Evolutionary conservation across 345 rosid genomes (phyloP), one percentile per base, ranked within the genome.

Genomic region (Salix udensis): DNA sequence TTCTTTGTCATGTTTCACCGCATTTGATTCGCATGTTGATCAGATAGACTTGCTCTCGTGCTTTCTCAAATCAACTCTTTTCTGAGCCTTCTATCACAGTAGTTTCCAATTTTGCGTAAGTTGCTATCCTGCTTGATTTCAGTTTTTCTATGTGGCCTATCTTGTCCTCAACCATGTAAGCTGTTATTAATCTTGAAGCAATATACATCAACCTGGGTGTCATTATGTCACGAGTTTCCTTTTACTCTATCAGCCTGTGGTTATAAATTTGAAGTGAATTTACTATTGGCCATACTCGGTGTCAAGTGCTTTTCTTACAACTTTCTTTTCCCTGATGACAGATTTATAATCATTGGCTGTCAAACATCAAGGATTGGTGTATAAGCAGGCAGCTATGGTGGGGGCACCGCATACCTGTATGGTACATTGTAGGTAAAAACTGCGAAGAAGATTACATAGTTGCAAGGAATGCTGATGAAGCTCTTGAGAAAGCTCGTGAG

Each of bases 391-490:
- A 95, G 76, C 85, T 95, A 7, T 95, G 98, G 98, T 93, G 98
- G 98, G 98, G 97, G 61, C 97, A 95, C 79, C 97, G 97, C 46
- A 93, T 95, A 86, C 98, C 98, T 44, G 97, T 95, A 84, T 95
- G 98, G 98, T 95, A 95, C 74, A 86, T 95, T 78, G 91, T 76
- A 71, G 98, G 98, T 68, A 93, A 86, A 85, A 90, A 90, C 73
- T 82, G 85, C 70, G 97, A 91, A 86, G 98, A 90, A 82, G 96
- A 90, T 74, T 93, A 89, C 82, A 84, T 95, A 77, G 94, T 95
- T 81, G 97, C 98, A 44, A 86, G 79, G 85, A 86, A 74, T 84
- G 84, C 91, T 68, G 87, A 85, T 78, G 98, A 95, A 84, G 97
- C 98, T 74, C 88, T 89, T 82, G 84, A 76, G 76, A 89, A 87